These are phyloP conservation scores for Neonectria sp. DNA, from an alignment of 2,329 filamentous ascomycete species.

Conservation along the genomic window DNA sequence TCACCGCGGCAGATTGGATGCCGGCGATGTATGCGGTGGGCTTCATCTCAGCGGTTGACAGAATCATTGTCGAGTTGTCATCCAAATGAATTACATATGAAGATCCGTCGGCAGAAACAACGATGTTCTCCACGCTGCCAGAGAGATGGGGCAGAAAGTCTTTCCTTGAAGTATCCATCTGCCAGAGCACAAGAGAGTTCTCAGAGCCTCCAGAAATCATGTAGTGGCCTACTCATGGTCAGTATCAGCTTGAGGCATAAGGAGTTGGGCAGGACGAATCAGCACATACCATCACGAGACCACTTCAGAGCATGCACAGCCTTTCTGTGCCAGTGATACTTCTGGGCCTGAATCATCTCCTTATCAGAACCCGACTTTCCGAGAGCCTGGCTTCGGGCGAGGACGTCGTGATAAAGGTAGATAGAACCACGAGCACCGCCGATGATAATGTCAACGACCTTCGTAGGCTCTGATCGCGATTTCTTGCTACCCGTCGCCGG, in stretches of 20 bases:
- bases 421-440: slow-evolving; percentile 85
- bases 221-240: slow-evolving; percentile 80
- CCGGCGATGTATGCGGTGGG: slow-evolving; percentile 89
- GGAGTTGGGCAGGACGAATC: background rate
- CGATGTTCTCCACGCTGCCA: slow-evolving; percentile 86
- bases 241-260: slow-evolving; percentile 42
- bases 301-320: slow-evolving; percentile 89
- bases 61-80: slow-evolving; percentile 91
- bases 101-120: slow-evolving; percentile 83
- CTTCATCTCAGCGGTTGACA: slow-evolving; percentile 91
- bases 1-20: slow-evolving; percentile 77
- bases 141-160: slow-evolving; percentile 93
- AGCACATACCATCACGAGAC: slow-evolving; percentile 83
- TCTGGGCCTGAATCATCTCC: slow-evolving; percentile 71
- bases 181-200: slow-evolving; percentile 92
- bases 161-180: slow-evolving; percentile 87
- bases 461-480: slow-evolving; percentile 46
- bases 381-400: slow-evolving; percentile 69
- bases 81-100: slow-evolving; percentile 89
- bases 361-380: slow-evolving; percentile 57
- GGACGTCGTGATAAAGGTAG: slow-evolving; percentile 83
- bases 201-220: slow-evolving; percentile 94
- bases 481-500: slow-evolving; percentile 41
- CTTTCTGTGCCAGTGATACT: slow-evolving; percentile 92
- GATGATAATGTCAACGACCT: slow-evolving; percentile 79